Conservation (phyloP, 306 rosid genomes). For the Cyclanthera cordifolia region DNA sequence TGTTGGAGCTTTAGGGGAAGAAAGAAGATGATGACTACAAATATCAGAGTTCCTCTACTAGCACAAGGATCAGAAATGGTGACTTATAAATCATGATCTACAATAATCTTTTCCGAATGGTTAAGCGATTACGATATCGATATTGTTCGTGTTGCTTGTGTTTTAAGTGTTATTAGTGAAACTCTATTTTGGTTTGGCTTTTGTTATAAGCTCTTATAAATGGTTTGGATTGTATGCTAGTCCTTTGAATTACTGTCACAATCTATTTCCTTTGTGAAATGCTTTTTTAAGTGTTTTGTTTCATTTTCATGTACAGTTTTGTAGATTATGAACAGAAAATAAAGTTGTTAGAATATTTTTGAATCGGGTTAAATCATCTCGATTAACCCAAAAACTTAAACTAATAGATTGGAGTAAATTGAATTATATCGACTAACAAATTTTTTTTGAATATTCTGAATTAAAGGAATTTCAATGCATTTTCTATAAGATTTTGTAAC, state of each 20-base stretch:
- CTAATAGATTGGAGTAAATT: no score
- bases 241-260: conserved; percentile 2
- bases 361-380: no score
- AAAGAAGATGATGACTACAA: background rate
- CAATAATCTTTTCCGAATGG: conserved; percentile 17
- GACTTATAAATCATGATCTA: conserved; percentile 26
- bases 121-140: conserved; percentile 9
- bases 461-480: no score
- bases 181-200: conserved; percentile 6
- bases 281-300: conserved; percentile 1
- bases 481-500: no score
- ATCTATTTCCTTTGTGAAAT: background rate
- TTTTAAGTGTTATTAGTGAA: background rate
- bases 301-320: background rate
- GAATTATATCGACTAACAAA: no score
- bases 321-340: background rate
- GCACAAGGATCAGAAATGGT: conserved; percentile 17
- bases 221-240: background rate
- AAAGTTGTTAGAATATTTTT: background rate
- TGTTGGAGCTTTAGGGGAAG: conserved; percentile 70
- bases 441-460: no score
- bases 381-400: no score
- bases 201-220: conserved; percentile 3
- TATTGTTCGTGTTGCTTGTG: conserved; percentile 5
- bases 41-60: background rate